Evolutionary conservation across 2,329 filamentous ascomycete genomes (phyloP).

Genomic region (Hypoxylon sp.): DNA sequence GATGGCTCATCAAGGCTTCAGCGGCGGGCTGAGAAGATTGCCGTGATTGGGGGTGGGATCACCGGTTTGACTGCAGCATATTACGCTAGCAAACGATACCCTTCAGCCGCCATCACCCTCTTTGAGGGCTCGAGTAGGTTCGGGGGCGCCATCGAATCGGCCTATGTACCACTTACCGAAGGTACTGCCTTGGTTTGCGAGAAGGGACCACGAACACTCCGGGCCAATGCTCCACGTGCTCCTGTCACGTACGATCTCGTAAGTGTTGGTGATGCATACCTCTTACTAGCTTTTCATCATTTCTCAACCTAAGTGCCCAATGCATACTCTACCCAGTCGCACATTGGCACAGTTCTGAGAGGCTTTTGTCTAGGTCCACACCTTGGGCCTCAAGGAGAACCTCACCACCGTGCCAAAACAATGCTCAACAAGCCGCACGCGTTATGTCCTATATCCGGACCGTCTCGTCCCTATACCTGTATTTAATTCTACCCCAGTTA

Average conservation of each 20-base stretch:
- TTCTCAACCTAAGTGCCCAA: too few species aligned
- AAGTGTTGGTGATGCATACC: not conserved
- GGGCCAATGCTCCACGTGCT: constrained; percentile 25
- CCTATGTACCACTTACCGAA: constrained; percentile 2
- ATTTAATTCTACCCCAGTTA: constrained; percentile 13
- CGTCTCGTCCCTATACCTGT: constrained; percentile 26
- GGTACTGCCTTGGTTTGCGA: constrained; percentile 16
- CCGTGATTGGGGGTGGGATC: constrained; percentile 26
- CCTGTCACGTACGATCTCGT: constrained; percentile 31
- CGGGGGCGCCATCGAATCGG: constrained; percentile 21
- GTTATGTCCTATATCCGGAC: constrained; percentile 30
- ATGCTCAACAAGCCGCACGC: constrained; percentile 1
- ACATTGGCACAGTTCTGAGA: too few species aligned
- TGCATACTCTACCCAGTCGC: too few species aligned
- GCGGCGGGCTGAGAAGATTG: constrained; percentile 16
- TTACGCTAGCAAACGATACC: constrained; percentile 20
- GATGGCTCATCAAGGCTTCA: not conserved
- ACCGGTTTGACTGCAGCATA: constrained; percentile 26
- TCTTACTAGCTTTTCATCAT: not conserved
- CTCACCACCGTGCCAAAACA: constrained; percentile 18
- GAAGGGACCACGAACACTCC: constrained; percentile 25
- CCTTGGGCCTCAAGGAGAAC: constrained; percentile 13
- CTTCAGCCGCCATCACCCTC: constrained; percentile 19
- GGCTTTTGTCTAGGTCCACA: constrained; percentile 13
- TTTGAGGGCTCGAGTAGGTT: constrained; percentile 22